A percentile compares a stretch with the other conserved stretches of the same genome.
Evolutionary conservation across 2,329 filamentous ascomycete species (phyloP).

Genomic region (Metarhizium brunneum): DNA sequence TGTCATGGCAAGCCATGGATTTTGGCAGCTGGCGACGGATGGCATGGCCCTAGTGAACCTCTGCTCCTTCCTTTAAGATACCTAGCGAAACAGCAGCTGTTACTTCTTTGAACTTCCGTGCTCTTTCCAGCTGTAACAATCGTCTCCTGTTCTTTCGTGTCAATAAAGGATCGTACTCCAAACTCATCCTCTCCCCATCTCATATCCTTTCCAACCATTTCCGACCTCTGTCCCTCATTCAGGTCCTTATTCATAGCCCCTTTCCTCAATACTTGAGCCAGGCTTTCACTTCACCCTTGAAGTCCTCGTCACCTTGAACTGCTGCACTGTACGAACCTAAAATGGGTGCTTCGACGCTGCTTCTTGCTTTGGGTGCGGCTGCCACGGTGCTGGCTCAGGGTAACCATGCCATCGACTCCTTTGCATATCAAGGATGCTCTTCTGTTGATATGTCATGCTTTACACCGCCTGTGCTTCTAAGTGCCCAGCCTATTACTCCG

Average conservation of each 20-base stretch:
- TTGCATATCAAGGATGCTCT: constrained; percentile 19
- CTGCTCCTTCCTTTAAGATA: constrained; percentile 2
- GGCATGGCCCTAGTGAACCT: background rate
- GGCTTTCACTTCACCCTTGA: background rate
- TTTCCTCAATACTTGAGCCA: constrained; percentile 3
- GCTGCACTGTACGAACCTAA: constrained; percentile 5
- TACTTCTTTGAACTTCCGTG: background rate
- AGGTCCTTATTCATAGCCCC: constrained; percentile 4
- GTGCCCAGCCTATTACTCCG: constrained; percentile 14
- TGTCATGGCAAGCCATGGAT: background rate
- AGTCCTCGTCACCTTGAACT: background rate
- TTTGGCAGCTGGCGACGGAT: background rate
- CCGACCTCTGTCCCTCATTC: constrained; percentile 6
- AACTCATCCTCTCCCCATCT: background rate
- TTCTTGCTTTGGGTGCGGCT: constrained; percentile 13
- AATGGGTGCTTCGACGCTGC: constrained; percentile 15
- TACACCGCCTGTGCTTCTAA: constrained; percentile 13
- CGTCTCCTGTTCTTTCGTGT: background rate
- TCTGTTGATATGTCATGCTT: constrained; percentile 18
- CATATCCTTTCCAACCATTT: constrained; percentile 5
- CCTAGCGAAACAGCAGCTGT: background rate
- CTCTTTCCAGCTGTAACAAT: background rate
- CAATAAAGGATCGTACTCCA: background rate
- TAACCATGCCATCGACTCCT: constrained; percentile 13
- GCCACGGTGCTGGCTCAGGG: constrained; percentile 11